Base-by-base conservation (phyloP, 345 rosid species). In the Garcia nutans region DNA sequence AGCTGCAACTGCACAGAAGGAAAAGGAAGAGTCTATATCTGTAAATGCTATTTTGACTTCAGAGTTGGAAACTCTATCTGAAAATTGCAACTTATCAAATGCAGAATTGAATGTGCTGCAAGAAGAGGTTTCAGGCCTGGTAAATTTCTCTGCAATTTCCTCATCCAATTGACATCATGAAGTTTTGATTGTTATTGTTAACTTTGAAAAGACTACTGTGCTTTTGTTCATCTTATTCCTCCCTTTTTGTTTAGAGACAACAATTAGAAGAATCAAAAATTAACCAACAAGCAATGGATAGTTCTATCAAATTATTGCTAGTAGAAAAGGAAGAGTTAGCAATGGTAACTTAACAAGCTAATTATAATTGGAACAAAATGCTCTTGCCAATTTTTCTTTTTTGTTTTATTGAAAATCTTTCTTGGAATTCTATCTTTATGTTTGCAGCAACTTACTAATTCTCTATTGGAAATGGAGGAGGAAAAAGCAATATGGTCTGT, bases 321-420 rank as follows among this genome's bases (percentile, higher is more conserved):
- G 89, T 88, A 84, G 97, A 92, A 80, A 92, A 92, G 87, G 97
- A 95, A 76, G 97, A 92, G 78, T 85, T 95, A 74, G 97, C 97
- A 73, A 84, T 90, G 97, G 99, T 95, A 86, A 28, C 61, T 7
- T 73, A 70, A 63, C 64, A 22, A 55, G 68, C 24, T 57, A 16
- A 23, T 20, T 63, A 52, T 71, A 41, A 17, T 64, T 64, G 19
- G 52, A 42, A 77, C 28, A 37, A 15, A 65, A 11, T 45, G 45
- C 23, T 65, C 2, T 54, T 1, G 13, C 41, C 5, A 5, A 0
- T 54, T 15, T 45, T 41, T 66, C 0, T 54, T 10, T 49, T 80
- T 8, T 62, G 9, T 11, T 68, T 66, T 62, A 58, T 23, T 62
- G 26, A 61, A 44, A 41, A 56, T 33, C 10, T 63, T 80, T 26